phyloP scores from a whole-genome alignment of 225 moss, liverwort and hornwort genomes.

The Straminergon stramineum region DNA sequence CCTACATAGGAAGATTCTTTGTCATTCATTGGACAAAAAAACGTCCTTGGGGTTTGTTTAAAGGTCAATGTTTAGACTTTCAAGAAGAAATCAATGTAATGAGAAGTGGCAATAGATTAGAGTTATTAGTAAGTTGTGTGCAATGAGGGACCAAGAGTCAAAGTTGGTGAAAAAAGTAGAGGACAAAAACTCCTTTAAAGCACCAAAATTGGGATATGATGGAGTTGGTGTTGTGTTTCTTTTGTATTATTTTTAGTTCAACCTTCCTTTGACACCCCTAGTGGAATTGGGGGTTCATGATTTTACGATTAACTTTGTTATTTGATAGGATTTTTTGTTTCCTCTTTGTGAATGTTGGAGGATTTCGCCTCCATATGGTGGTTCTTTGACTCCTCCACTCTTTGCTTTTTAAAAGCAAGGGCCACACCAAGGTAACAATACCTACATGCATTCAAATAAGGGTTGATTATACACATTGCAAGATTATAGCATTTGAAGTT shows the following conservation, averaged over 20 bases:
- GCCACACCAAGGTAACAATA: not conserved
- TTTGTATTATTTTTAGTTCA: not conserved
- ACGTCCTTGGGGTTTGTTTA: no score
- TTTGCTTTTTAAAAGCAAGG: not conserved
- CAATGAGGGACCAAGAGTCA: not conserved
- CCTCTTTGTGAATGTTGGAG: not conserved
- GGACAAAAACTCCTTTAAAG: not conserved
- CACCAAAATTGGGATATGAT: not conserved
- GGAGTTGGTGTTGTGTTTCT: not conserved
- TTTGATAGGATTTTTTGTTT: not conserved
- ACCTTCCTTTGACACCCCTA: no score
- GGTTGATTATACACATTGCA: no score
- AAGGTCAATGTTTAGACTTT: no score
- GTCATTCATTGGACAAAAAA: no score
- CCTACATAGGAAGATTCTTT: no score
- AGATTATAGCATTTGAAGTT: not conserved
- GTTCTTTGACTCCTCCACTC: accelerated
- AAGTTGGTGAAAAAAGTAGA: not conserved
- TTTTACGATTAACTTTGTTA: no score
- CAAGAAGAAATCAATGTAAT: not conserved
- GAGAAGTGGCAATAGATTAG: accelerated
- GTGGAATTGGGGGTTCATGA: no score
- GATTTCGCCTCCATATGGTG: not conserved
- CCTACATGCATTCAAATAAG: accelerated
- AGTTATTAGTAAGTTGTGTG: not conserved